A percentile compares a stretch with the other conserved stretches of the same genome.
Evolutionary conservation across 306 rosid genomes (phyloP).

Genomic region (Nissolia schottii): DNA sequence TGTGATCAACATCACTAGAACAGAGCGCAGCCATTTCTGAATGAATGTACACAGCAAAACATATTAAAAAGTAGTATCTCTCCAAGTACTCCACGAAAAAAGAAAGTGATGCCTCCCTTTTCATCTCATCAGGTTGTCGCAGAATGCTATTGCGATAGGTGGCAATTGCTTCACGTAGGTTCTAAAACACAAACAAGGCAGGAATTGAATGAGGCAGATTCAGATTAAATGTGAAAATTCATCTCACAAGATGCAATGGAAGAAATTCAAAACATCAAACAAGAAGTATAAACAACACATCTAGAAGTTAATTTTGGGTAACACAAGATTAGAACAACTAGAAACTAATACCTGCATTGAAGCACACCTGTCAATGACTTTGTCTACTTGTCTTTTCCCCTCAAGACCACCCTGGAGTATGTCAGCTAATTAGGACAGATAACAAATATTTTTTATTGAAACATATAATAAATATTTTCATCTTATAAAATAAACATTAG

Average conservation of each 20-base stretch:
- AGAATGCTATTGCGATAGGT: conserved; percentile 80
- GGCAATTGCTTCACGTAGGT: conserved; percentile 89
- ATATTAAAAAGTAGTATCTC: conserved; percentile 94
- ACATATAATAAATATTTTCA: background rate
- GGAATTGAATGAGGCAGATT: conserved; percentile 15
- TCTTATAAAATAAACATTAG: conserved; percentile 8
- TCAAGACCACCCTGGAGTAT: conserved; percentile 83
- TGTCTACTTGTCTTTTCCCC: conserved; percentile 94
- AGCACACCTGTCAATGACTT: conserved; percentile 87
- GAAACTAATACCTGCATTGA: conserved; percentile 75
- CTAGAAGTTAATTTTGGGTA: background rate
- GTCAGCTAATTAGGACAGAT: conserved; percentile 19
- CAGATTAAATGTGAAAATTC: conserved; percentile 13
- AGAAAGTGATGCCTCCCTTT: conserved; percentile 78
- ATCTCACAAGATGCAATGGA: conserved; percentile 10
- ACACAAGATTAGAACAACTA: background rate
- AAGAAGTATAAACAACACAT: conserved; percentile 20
- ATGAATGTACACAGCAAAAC: conserved; percentile 88
- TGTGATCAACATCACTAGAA: conserved; percentile 42
- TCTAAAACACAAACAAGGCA: conserved; percentile 44
- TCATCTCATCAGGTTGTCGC: conserved; percentile 93
- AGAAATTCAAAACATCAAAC: background rate
- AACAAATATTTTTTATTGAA: background rate
- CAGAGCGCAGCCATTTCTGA: conserved; percentile 56
- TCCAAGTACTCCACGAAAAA: conserved; percentile 88